phyloP scores from a whole-genome alignment of 768 basidiomycete genomes.

The Pleurotus platypus region DNA sequence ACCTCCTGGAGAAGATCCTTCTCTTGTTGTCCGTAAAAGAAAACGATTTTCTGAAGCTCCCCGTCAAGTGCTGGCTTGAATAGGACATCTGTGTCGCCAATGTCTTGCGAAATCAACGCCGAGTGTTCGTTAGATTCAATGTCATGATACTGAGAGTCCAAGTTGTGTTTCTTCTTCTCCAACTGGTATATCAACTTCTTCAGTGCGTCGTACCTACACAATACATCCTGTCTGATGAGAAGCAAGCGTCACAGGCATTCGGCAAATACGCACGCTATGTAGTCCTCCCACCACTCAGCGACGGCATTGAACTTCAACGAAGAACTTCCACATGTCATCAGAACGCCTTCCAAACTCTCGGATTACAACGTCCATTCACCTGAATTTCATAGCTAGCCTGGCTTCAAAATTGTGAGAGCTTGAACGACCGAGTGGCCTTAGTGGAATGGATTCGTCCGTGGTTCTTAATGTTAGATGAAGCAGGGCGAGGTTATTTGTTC shows the following conservation, averaged over 20 bases:
- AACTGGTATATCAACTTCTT: constrained; percentile 86
- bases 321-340: constrained; percentile 40
- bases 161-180: constrained; percentile 68
- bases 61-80: constrained; percentile 78
- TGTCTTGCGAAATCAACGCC: constrained; percentile 44
- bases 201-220: constrained; percentile 71
- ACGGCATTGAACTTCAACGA: constrained; percentile 91
- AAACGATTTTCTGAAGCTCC: constrained; percentile 76
- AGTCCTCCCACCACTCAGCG: constrained; percentile 90
- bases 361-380: constrained; percentile 29
- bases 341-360: background rate
- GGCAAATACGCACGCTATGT: constrained; percentile 64
- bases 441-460: constrained; percentile 8
- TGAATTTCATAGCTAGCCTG: constrained; percentile 51
- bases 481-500: too few species aligned
- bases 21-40: constrained; percentile 79
- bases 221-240: background rate
- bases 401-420: background rate
- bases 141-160: constrained; percentile 37
- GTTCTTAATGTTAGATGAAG: background rate
- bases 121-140: constrained; percentile 63
- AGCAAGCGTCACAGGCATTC: background rate
- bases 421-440: constrained; percentile 8
- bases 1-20: constrained; percentile 65
- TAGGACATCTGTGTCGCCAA: constrained; percentile 43